phyloP scores from a whole-genome alignment of 768 basidiomycete species.

The Xerocomus spinulosus region DNA sequence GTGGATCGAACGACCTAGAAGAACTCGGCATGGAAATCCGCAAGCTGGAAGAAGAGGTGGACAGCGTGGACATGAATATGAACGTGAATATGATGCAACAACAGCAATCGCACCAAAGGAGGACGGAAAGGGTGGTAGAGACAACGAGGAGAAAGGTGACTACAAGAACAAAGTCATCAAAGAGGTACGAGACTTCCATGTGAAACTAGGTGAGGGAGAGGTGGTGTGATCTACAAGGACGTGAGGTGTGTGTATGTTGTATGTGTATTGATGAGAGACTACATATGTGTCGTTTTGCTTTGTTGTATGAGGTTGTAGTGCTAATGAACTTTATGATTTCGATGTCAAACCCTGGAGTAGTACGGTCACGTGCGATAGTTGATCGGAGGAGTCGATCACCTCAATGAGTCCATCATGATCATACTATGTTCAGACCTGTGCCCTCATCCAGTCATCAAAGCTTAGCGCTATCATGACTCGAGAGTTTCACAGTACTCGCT shows the following conservation, averaged over 20 bases:
- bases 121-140: conserved; percentile 61
- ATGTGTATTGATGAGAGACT: background rate
- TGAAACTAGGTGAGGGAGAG: background rate
- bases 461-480: too few relatives aligned
- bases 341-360: background rate
- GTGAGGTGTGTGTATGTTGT: background rate
- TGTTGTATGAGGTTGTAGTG: background rate
- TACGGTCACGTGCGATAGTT: too few relatives aligned
- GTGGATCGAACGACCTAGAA: conserved; percentile 38
- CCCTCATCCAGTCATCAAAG: too few relatives aligned
- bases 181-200: conserved; percentile 64
- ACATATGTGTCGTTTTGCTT: background rate
- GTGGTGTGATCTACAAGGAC: background rate
- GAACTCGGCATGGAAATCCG: conserved; percentile 63
- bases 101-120: background rate
- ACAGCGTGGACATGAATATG: background rate
- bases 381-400: too few relatives aligned
- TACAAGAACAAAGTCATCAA: conserved; percentile 49
- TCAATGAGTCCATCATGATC: too few relatives aligned
- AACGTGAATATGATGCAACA: background rate
- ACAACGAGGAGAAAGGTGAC: conserved; percentile 43
- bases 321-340: background rate
- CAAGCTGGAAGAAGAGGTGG: conserved; percentile 53
- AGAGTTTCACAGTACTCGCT: too few relatives aligned
- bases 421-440: too few relatives aligned